Percentiles rank a stretch among this genome's conserved stretches.
Conservation (phyloP, 768 basidiomycete genomes). For the Russula brevipes region DNA sequence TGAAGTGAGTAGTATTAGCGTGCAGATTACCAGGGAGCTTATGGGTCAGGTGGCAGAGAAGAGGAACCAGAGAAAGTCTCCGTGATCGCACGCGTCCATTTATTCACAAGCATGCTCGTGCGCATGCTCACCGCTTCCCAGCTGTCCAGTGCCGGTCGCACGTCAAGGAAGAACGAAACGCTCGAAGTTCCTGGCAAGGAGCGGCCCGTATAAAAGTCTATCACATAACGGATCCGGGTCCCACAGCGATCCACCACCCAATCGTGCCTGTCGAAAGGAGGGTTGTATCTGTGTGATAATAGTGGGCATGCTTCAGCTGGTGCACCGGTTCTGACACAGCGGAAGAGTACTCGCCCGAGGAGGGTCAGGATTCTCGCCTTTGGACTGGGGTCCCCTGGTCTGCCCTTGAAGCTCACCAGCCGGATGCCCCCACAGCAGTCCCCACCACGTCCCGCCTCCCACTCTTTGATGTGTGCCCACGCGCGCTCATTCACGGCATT, state of each 20-base stretch:
- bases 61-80: slow-evolving; percentile 17
- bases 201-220: slow-evolving; percentile 95
- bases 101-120: slow-evolving; percentile 49
- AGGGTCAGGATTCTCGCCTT: slow-evolving; percentile 79
- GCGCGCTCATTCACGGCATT: slow-evolving; percentile 91
- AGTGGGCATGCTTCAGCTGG: slow-evolving; percentile 12
- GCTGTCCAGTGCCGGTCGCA: slow-evolving; percentile 86
- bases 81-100: slow-evolving; percentile 26
- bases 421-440: slow-evolving; percentile 76
- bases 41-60: slow-evolving; percentile 22
- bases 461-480: slow-evolving; percentile 48
- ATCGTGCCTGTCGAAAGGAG: slow-evolving; percentile 97
- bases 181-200: slow-evolving; percentile 42
- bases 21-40: no score
- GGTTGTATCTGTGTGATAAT: slow-evolving; percentile 59
- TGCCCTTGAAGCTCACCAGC: slow-evolving; percentile 88
- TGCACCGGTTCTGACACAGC: background rate
- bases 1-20: background rate
- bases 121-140: slow-evolving; percentile 92
- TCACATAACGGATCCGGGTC: slow-evolving; percentile 83
- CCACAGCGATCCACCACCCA: slow-evolving; percentile 97
- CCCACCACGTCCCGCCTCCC: slow-evolving; percentile 68
- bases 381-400: slow-evolving; percentile 71
- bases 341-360: slow-evolving; percentile 61
- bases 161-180: slow-evolving; percentile 89